phyloP scores from a whole-genome alignment of 768 basidiomycete genomes.

The Leccinum uliginosum region DNA sequence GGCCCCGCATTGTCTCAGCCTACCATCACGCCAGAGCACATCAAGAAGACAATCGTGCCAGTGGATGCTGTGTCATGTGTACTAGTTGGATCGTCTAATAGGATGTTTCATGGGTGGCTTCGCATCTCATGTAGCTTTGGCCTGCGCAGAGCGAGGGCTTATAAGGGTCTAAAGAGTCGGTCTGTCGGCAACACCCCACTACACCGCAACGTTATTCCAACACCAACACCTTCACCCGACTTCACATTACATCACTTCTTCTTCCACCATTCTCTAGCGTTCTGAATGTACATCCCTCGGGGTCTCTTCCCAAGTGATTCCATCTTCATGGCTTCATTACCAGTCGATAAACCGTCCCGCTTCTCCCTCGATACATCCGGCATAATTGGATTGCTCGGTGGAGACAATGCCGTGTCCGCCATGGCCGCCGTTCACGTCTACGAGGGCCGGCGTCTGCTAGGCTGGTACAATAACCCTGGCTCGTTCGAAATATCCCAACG shows the following conservation, averaged over 20 bases:
- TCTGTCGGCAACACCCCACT: neutral
- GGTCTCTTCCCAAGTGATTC: neutral
- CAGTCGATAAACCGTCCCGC: neutral
- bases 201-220: neutral
- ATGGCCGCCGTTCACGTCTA: constrained; percentile 29
- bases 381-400: constrained; percentile 27
- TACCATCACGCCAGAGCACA: neutral
- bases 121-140: neutral
- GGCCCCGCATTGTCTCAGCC: too few relatives aligned
- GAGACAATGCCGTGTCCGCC: constrained; percentile 28
- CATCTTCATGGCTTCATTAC: neutral
- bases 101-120: neutral
- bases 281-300: constrained; percentile 5
- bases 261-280: neutral
- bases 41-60: neutral
- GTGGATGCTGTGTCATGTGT: neutral
- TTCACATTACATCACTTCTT: neutral
- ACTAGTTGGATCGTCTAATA: neutral
- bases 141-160: neutral
- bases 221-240: neutral
- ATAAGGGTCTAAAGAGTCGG: neutral
- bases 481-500: constrained; percentile 26
- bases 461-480: constrained; percentile 35
- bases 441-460: constrained; percentile 24
- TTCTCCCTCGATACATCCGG: constrained; percentile 25